phyloP scores from a whole-genome alignment of 345 rosid genomes.

The Pistacia integerrima region DNA sequence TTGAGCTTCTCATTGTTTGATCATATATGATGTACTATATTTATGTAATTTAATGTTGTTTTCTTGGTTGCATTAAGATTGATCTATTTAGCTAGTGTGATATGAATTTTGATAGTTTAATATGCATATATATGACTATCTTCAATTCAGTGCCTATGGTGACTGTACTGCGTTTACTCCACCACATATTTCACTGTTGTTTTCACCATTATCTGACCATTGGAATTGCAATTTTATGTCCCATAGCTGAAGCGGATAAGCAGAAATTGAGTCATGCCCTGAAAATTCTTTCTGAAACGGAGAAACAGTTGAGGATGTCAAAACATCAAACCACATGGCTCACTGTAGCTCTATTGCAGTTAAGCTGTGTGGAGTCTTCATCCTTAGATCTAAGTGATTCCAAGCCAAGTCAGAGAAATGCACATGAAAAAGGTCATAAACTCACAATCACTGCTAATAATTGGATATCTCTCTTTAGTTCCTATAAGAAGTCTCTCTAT shows the following conservation, averaged over 20 bases:
- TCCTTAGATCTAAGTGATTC: constrained; percentile 42
- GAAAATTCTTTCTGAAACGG: constrained; percentile 89
- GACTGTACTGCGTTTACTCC: neutral
- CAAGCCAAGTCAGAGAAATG: constrained; percentile 48
- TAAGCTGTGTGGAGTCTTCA: constrained; percentile 63
- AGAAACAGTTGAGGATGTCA: constrained; percentile 88
- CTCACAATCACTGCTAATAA: neutral
- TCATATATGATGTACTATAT: neutral
- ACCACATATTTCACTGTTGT: neutral
- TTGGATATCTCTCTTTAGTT: neutral
- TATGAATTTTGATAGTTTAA: neutral
- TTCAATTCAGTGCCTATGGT: neutral
- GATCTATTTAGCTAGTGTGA: no score
- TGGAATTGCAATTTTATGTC: constrained; percentile 18
- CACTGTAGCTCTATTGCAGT: constrained; percentile 87
- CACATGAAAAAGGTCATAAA: constrained; percentile 52
- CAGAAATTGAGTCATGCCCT: constrained; percentile 73
- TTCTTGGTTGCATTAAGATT: neutral
- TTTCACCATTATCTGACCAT: neutral
- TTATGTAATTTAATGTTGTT: neutral
- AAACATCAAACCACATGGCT: constrained; percentile 97
- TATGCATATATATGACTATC: neutral
- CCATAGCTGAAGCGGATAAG: constrained; percentile 76
- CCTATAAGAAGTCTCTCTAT: neutral
- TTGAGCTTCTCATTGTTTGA: neutral